phyloP scores from a whole-genome alignment of 371 early-diverging fungal genomes.

The Mortierella sp. region DNA sequence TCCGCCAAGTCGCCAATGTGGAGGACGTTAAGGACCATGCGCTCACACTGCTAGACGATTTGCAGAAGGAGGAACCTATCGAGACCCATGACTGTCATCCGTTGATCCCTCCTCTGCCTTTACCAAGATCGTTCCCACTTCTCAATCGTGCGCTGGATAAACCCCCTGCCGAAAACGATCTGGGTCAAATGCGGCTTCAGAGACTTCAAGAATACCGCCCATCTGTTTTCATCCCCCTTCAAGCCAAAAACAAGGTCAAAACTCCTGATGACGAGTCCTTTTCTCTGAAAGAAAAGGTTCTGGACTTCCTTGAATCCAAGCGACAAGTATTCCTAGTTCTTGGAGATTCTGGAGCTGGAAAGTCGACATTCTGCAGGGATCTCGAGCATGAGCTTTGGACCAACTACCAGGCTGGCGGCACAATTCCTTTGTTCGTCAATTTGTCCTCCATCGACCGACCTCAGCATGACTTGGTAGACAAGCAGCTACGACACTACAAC shows the following conservation, averaged over 20 bases:
- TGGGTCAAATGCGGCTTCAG: background rate
- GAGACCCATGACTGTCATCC: background rate
- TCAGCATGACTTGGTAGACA: background rate
- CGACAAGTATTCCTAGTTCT: conserved; percentile 2
- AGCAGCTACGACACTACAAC: background rate
- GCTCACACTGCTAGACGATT: no score
- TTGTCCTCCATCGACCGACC: background rate
- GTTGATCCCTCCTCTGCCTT: background rate
- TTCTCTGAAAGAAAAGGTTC: background rate
- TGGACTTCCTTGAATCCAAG: background rate
- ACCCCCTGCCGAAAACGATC: background rate
- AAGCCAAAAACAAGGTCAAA: background rate
- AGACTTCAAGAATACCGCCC: background rate
- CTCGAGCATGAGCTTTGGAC: background rate
- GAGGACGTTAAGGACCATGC: no score
- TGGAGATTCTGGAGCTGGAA: conserved; percentile 12
- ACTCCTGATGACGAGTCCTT: background rate
- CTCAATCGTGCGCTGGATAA: background rate
- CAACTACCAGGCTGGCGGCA: background rate
- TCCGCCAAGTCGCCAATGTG: no score
- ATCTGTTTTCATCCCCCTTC: background rate
- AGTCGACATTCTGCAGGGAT: conserved; percentile 9
- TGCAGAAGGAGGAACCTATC: background rate
- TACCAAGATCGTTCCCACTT: background rate
- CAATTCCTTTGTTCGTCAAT: background rate